Evolutionary conservation across 202 grass and related monocot genomes (phyloP).

Genomic region (Zizania palustris): DNA sequence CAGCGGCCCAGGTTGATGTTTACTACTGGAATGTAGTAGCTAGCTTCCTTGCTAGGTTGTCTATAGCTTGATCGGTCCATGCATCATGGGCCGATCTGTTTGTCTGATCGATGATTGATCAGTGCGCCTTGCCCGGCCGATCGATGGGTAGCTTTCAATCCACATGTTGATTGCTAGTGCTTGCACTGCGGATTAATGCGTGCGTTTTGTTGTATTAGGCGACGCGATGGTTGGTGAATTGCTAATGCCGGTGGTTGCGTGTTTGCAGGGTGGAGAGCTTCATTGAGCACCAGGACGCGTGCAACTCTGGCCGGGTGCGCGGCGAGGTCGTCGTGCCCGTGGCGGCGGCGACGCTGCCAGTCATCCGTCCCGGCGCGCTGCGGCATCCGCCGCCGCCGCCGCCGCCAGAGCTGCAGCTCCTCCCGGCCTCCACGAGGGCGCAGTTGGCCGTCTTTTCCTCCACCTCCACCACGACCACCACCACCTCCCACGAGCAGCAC

Average conservation of each 20-base stretch:
- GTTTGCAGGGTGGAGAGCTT: conserved; percentile 91
- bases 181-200: background rate
- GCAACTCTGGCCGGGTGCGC: conserved; percentile 61
- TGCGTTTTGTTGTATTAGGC: background rate
- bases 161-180: background rate
- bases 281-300: conserved; percentile 97
- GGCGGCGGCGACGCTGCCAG: conserved; percentile 8
- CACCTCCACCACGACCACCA: background rate
- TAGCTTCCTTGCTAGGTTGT: conserved; percentile 1
- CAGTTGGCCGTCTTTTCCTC: background rate
- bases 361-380: conserved; percentile 16
- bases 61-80: background rate
- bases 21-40: background rate
- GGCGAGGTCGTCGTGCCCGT: conserved; percentile 12
- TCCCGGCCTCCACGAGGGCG: conserved; percentile 38
- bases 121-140: background rate
- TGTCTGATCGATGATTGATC: background rate
- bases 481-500: conserved; percentile 26
- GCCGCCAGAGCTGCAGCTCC: conserved; percentile 73
- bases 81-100: background rate
- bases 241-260: background rate
- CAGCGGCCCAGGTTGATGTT: too few species aligned
- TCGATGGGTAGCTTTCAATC: conserved; percentile 44
- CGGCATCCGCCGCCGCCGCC: conserved; percentile 18
- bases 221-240: background rate